Base-by-base conservation (phyloP, 2,329 filamentous ascomycete genomes). In the Xylariales sp. region DNA sequence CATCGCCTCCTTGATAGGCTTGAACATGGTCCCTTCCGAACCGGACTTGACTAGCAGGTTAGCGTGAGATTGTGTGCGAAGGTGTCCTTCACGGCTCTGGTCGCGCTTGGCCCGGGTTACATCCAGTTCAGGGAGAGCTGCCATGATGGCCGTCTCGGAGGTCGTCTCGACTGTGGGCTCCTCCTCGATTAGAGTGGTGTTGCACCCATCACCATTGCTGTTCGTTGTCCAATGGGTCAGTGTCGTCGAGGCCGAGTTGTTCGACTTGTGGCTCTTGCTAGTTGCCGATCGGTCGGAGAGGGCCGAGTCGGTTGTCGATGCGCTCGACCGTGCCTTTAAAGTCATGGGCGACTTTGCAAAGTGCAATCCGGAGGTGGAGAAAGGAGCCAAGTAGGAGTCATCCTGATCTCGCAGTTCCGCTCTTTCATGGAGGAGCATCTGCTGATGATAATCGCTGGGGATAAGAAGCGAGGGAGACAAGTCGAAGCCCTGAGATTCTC, bases 401-500 rank as follows among this genome's bases (percentile, higher is more conserved):
- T 54, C 51, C 11, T 56, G 50, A 15, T 61, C 56, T 33, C 48
- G 45, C n/a, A 52, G 44, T 20, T 56, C 50, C 10, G 49, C 48
- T 35, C 45, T 41, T 38, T 68, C 66, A 27, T 61, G 60, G 11
- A 59, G 51, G 28, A 72, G 54, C 64, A 79, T 72, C 47, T 78
- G 68, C 43, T 72, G 66, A 37, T 74, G 69, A 47, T 72, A 79
- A 36, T 83, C 78, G 32, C 64, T 59, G 11, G 79, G 78, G 37
- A 83, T 78, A 34, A 83, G 64, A n/a, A 83, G 63, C 4, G 75
- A 75, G 0, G 79, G 78, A 6, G 78, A 82, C 23, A 82, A 57
- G 29, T 65, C 69, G 51, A 81, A 80, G 12, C 72, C 74, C 40
- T 80, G 72, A 0, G 70, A 71, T 53, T 81, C 78, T 48, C 71